These are phyloP conservation scores for Aaosphaeria pasadenensis DNA, from an alignment of 2,329 filamentous ascomycete genomes.

Conservation along the genomic window DNA sequence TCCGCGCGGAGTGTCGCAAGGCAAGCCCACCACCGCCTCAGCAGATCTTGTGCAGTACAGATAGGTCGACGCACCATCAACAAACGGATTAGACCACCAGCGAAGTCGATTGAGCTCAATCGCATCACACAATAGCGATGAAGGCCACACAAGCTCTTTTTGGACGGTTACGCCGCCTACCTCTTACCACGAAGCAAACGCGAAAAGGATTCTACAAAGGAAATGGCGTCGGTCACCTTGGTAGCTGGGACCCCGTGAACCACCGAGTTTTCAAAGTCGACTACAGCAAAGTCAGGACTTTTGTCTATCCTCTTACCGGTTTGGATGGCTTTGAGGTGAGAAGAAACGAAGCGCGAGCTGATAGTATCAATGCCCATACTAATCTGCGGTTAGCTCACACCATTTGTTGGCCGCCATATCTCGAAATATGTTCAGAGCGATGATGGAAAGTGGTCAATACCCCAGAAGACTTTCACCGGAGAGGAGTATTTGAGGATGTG, in stretches of 20 bases:
- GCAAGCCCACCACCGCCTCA: too few relatives aligned
- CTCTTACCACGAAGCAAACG: conserved; percentile 88
- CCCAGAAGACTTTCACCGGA: conserved; percentile 22
- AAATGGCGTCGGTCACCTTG: conserved; percentile 83
- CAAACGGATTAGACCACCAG: too few relatives aligned
- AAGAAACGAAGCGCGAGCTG: too few relatives aligned
- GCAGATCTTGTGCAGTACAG: too few relatives aligned
- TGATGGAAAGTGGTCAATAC: neutral
- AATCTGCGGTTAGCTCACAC: conserved; percentile 60
- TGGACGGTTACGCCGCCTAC: conserved; percentile 68
- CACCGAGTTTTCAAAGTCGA: conserved; percentile 78
- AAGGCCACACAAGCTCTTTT: conserved; percentile 66
- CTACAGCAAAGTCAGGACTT: conserved; percentile 85
- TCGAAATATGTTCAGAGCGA: conserved; percentile 29
- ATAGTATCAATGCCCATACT: neutral
- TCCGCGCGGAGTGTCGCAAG: too few relatives aligned
- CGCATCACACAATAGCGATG: conserved; percentile 43
- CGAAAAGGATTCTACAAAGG: conserved; percentile 97
- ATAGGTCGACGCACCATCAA: too few relatives aligned
- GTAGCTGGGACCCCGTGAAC: conserved; percentile 69
- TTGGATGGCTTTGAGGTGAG: neutral
- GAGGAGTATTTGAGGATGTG: conserved; percentile 32
- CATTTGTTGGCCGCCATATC: conserved; percentile 68
- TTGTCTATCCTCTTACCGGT: conserved; percentile 46
- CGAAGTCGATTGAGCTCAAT: neutral